These are phyloP conservation scores for Limtongia smithiae DNA, from an alignment of 805 yeast species.

Conservation along the genomic window DNA sequence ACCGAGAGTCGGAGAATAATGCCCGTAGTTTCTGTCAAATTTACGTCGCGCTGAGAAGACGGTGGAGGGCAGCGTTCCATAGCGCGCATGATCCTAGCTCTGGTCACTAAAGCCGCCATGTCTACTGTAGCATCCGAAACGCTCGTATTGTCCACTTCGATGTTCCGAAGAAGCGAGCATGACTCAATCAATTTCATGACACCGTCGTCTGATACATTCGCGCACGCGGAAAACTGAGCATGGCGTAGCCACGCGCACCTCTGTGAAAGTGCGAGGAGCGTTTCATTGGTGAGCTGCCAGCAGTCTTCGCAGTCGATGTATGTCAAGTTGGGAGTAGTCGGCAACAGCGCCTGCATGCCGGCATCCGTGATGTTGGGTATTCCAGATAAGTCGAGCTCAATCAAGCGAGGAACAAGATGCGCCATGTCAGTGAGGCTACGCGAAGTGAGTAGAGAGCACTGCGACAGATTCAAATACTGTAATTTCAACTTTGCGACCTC, in stretches of 20 bases:
- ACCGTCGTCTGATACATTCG: slow-evolving; percentile 12
- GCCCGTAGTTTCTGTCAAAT: not conserved
- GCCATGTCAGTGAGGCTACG: slow-evolving; percentile 7
- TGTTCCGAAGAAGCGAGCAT: slow-evolving; percentile 8
- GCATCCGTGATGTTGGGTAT: slow-evolving; percentile 7
- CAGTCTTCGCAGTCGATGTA: slow-evolving; percentile 25
- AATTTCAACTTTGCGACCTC: slow-evolving; percentile 1
- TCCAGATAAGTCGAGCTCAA: slow-evolving; percentile 12
- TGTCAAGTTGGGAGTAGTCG: slow-evolving; percentile 4
- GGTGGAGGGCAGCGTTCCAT: slow-evolving; percentile 1
- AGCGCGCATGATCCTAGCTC: slow-evolving; percentile 2
- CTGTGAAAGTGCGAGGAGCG: slow-evolving; percentile 6
- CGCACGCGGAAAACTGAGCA: slow-evolving; percentile 17
- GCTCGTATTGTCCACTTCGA: slow-evolving; percentile 23
- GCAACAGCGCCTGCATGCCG: slow-evolving; percentile 8
- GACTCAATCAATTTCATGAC: slow-evolving; percentile 2
- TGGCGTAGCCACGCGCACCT: slow-evolving; percentile 11
- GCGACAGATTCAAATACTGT: slow-evolving; percentile 7
- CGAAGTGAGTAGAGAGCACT: slow-evolving; percentile 12
- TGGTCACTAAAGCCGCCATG: slow-evolving; percentile 6
- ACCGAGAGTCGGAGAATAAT: slow-evolving; percentile 11
- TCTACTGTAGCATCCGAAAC: slow-evolving; percentile 18
- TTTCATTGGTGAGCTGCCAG: slow-evolving; percentile 8
- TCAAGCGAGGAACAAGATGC: slow-evolving; percentile 10
- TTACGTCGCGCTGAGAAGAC: no score